Conservation (phyloP, 1,284 basidiomycete species). For the Ceratobasidium sp. region DNA sequence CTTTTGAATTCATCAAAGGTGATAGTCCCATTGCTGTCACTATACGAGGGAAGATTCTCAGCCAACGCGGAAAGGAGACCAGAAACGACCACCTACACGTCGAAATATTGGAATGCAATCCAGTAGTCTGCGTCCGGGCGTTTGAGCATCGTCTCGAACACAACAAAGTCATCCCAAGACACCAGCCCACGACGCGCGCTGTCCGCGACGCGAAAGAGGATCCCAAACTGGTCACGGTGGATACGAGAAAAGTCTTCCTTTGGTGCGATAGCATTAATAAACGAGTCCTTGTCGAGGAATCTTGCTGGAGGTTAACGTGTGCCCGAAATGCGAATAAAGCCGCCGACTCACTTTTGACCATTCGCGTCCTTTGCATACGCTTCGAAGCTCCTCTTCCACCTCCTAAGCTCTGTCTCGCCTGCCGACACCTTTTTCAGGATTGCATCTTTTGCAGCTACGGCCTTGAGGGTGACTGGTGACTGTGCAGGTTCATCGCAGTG, state of each 20-base stretch:
- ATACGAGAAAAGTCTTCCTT: constrained; percentile 85
- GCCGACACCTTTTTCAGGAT: constrained; percentile 75
- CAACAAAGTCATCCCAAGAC: constrained; percentile 93
- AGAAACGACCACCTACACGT: constrained; percentile 71
- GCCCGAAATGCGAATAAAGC: background rate
- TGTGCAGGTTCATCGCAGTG: constrained; percentile 17
- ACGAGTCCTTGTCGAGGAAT: constrained; percentile 83
- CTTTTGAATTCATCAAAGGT: constrained; percentile 93
- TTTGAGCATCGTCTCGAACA: constrained; percentile 91
- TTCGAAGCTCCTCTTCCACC: constrained; percentile 89
- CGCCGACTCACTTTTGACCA: constrained; percentile 78
- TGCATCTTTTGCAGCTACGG: constrained; percentile 51
- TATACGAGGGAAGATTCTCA: constrained; percentile 51
- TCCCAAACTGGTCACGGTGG: constrained; percentile 83
- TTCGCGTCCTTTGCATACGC: constrained; percentile 76
- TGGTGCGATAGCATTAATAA: constrained; percentile 93
- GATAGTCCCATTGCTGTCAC: constrained; percentile 88
- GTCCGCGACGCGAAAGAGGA: constrained; percentile 92
- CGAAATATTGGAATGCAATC: constrained; percentile 96
- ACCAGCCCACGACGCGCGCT: constrained; percentile 78
- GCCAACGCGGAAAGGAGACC: background rate
- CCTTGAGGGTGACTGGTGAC: constrained; percentile 1
- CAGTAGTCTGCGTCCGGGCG: constrained; percentile 93
- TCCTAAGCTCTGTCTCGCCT: constrained; percentile 82
- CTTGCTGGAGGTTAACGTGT: constrained; percentile 55